Base-by-base conservation (phyloP, 441 rosid species). In the Theobroma grandiflorum region DNA sequence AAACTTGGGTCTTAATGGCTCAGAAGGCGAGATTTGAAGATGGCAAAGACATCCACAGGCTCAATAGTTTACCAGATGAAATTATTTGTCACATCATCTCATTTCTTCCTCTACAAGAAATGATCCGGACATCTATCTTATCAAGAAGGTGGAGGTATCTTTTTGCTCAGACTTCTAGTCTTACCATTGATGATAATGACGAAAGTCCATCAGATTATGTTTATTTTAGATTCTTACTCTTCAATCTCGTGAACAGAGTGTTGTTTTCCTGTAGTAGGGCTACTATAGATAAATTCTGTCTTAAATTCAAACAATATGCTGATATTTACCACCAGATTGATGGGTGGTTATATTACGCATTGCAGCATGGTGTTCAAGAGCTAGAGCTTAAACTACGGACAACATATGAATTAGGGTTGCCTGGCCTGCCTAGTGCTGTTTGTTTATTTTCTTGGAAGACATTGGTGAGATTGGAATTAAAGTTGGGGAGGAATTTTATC, bases 61-160 rank as follows among this genome's bases (percentile, higher is more conserved):
- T 64, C n/a, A 64, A 47, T 15, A 9, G 4, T 42, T 64, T 64
- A 64, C 45, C 47, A 33, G 22, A 37, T 35, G 69, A 33, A 2
- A 7, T 37, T 35, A 18, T 64, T 37, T 12, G 38, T 45, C 73
- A 45, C 53, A 47, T 69, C 37, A 22, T 69, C 22, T 69, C 74
- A 6, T 47, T 20, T 22, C 53, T 69, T 11, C 74, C 57, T 11
- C 2, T 38, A 22, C 9, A 8, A 69, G 37, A 18, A 14, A n/a
- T 38, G 22, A 26, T 12, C 53, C 8, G 15, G 18, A 45, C 57
- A 4, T 69, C 74, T 12, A 45, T 43, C 10, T 37, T 47, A 50
- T 69, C 74, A 43, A 45, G 18, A 69, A 26, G 57, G 38, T 69
- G 74, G 74, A 69, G 74, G 74, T 22, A 20, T 43, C 57, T 69